Conservation (phyloP, 257 asterid genomes). For the Oldenlandia corymbosa region DNA sequence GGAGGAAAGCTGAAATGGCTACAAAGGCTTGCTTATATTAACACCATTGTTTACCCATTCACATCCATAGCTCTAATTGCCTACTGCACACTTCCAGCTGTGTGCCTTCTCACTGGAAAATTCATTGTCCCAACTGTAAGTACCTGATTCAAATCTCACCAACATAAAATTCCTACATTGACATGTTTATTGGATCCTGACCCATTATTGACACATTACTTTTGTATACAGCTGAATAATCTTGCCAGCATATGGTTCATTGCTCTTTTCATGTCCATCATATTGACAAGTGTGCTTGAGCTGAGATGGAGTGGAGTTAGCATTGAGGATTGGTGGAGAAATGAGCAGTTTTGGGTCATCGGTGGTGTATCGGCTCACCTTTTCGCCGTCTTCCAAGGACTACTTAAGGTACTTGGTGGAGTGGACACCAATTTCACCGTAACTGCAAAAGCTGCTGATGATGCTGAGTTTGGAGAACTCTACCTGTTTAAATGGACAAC, state of each 20-base stretch:
- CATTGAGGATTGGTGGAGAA: constrained; percentile 91
- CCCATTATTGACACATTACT: background rate
- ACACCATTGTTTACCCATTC: constrained; percentile 82
- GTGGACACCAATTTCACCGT: constrained; percentile 82
- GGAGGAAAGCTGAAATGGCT: constrained; percentile 76
- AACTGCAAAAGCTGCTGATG: constrained; percentile 69
- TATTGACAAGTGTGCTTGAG: constrained; percentile 65
- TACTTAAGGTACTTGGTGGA: constrained; percentile 76
- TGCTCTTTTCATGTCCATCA: constrained; percentile 78
- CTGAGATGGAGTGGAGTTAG: constrained; percentile 83
- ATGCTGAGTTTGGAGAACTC: constrained; percentile 71
- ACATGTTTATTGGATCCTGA: constrained; percentile 1
- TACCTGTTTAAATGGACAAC: constrained; percentile 91
- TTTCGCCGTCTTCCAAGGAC: constrained; percentile 86
- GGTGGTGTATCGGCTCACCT: constrained; percentile 83
- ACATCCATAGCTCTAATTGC: constrained; percentile 74
- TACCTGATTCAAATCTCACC: background rate
- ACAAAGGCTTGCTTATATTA: constrained; percentile 68
- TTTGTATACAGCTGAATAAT: constrained; percentile 62
- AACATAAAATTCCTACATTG: background rate
- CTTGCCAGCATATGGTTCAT: constrained; percentile 73
- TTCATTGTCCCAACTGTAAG: constrained; percentile 82
- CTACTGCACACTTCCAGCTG: constrained; percentile 81
- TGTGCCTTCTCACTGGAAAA: constrained; percentile 83
- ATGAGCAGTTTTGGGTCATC: constrained; percentile 86